Evolutionary conservation across 148 eudicot species (phyloP).

Genomic region (Cornus kousa): DNA sequence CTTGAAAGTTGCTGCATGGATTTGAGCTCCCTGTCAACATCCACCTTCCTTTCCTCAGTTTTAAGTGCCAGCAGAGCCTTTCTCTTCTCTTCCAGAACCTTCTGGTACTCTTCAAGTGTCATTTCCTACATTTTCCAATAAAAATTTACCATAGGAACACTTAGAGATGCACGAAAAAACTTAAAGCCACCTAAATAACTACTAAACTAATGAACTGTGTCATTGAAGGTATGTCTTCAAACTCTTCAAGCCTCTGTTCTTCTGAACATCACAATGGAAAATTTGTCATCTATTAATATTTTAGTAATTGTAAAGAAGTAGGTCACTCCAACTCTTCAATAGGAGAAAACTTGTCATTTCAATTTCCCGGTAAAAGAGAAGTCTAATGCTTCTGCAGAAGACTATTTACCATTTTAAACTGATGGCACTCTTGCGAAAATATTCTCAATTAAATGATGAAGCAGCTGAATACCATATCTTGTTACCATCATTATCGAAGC

Average conservation of each 20-base stretch:
- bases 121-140: constrained; percentile 50
- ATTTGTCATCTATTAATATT: not conserved
- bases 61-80: constrained; percentile 64
- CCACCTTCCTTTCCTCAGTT: constrained; percentile 77
- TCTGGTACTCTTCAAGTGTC: constrained; percentile 90
- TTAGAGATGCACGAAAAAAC: not conserved
- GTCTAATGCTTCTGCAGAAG: not conserved
- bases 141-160: not conserved
- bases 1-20: constrained; percentile 81
- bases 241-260: not conserved
- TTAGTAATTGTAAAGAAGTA: too few species aligned
- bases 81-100: constrained; percentile 83
- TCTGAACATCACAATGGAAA: not conserved
- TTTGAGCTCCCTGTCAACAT: constrained; percentile 58
- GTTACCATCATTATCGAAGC: not conserved
- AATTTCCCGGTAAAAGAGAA: not conserved
- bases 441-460: too few species aligned
- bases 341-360: too few species aligned
- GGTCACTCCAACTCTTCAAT: too few species aligned
- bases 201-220: not conserved
- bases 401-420: not conserved
- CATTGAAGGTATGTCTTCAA: not conserved
- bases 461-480: not conserved
- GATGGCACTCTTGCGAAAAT: not conserved
- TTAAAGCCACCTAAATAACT: not conserved